phyloP scores from a whole-genome alignment of 306 rosid genomes.

The Echinosophora koreensis region DNA sequence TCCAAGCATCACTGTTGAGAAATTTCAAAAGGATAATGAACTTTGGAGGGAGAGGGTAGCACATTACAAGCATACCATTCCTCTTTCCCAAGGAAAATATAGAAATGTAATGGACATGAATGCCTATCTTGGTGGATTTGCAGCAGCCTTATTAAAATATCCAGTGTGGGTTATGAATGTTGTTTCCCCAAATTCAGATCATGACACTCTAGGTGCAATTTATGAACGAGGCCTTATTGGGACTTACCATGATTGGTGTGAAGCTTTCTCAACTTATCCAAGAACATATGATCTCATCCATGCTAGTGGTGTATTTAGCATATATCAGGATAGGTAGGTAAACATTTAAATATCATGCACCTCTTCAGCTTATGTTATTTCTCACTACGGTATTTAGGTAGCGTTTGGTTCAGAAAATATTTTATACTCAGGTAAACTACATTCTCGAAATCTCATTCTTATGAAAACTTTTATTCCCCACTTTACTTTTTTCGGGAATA shows the following conservation, averaged over 20 bases:
- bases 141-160: constrained; percentile 68
- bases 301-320: constrained; percentile 75
- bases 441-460: too few relatives aligned
- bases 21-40: constrained; percentile 69
- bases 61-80: constrained; percentile 66
- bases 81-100: constrained; percentile 69
- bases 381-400: neutral
- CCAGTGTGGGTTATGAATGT: constrained; percentile 97
- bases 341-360: constrained; percentile 23
- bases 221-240: constrained; percentile 92
- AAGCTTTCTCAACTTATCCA: constrained; percentile 94
- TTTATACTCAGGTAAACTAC: too few relatives aligned
- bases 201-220: constrained; percentile 81
- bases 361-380: constrained; percentile 7
- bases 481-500: too few relatives aligned
- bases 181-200: constrained; percentile 73
- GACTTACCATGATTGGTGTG: constrained; percentile 94
- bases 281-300: constrained; percentile 96
- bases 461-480: too few relatives aligned
- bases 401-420: too few relatives aligned
- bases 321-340: constrained; percentile 93
- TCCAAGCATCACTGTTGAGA: constrained; percentile 62
- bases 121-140: constrained; percentile 89
- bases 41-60: constrained; percentile 75
- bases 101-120: constrained; percentile 94